Conservation (phyloP, 2,329 filamentous ascomycete genomes). For the Sclerotinia sclerotiorum region DNA sequence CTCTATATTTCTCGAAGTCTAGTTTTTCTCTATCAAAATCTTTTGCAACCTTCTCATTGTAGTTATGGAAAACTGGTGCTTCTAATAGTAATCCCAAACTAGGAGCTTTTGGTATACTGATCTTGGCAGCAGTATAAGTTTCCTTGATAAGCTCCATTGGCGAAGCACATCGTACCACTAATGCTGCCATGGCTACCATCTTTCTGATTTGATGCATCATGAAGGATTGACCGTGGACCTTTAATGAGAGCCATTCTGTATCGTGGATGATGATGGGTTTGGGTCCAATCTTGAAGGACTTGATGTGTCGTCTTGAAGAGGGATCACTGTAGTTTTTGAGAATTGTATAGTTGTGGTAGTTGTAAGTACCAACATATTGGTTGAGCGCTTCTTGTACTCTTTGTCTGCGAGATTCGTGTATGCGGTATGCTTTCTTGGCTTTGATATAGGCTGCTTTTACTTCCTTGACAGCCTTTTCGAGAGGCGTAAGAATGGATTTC, state of each 20-base stretch:
- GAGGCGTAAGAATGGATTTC: constrained; percentile 43
- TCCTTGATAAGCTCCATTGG: constrained; percentile 68
- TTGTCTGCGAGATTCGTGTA: constrained; percentile 67
- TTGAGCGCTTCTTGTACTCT: constrained; percentile 74
- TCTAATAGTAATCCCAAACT: constrained; percentile 86
- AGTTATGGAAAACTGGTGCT: constrained; percentile 84
- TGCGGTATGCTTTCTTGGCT: constrained; percentile 83
- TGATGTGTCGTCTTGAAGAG: constrained; percentile 86
- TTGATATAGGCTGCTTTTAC: constrained; percentile 79
- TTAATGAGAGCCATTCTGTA: constrained; percentile 93
- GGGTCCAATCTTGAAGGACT: constrained; percentile 78
- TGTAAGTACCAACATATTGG: constrained; percentile 78
- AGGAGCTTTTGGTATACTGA: constrained; percentile 92
- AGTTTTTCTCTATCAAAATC: constrained; percentile 67
- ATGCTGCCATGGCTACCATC: constrained; percentile 91
- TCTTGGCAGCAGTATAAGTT: constrained; percentile 69
- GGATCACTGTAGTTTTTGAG: constrained; percentile 80
- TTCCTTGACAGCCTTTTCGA: constrained; percentile 66
- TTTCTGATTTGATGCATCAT: constrained; percentile 99
- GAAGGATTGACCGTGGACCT: constrained; percentile 96
- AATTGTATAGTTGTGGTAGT: constrained; percentile 98
- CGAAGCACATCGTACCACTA: constrained; percentile 83
- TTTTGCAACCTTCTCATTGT: constrained; percentile 71
- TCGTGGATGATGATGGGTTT: constrained; percentile 81
- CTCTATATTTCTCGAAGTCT: constrained; percentile 75